These are phyloP conservation scores for Bondarzewia mesenterica DNA, from an alignment of 1,284 basidiomycete species.

Conservation along the genomic window DNA sequence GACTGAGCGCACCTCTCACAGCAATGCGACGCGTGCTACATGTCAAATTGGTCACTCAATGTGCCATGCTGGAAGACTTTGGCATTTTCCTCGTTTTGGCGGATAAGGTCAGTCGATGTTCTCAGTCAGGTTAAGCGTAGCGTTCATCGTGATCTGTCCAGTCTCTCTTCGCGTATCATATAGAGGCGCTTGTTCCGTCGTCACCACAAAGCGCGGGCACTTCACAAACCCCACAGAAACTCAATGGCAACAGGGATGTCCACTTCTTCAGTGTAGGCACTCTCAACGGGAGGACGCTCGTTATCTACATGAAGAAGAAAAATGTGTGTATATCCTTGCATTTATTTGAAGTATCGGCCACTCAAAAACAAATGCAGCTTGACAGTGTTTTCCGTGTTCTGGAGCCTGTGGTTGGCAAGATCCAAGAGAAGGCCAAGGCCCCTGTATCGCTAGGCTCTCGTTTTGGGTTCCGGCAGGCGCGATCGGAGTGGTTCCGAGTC, in stretches of 20 bases:
- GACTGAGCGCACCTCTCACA: slow-evolving; percentile 20
- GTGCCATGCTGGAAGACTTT: slow-evolving; percentile 91
- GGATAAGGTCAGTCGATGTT: slow-evolving; percentile 57
- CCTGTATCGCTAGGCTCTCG: slow-evolving; percentile 62
- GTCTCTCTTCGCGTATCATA: slow-evolving; percentile 84
- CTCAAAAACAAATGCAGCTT: slow-evolving; percentile 30
- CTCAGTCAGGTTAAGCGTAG: not conserved
- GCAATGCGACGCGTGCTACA: slow-evolving; percentile 87
- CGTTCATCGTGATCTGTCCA: slow-evolving; percentile 16
- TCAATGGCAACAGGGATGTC: slow-evolving; percentile 86
- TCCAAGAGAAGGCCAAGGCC: slow-evolving; percentile 66
- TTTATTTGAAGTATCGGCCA: not conserved
- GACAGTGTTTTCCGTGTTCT: slow-evolving; percentile 92
- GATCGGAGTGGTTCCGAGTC: slow-evolving; percentile 87
- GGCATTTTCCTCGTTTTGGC: slow-evolving; percentile 93
- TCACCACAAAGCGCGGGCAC: slow-evolving; percentile 55
- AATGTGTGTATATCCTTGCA: slow-evolving; percentile 47
- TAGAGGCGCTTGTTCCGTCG: slow-evolving; percentile 92
- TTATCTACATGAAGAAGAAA: slow-evolving; percentile 95
- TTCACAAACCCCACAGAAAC: slow-evolving; percentile 74
- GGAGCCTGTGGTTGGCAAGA: slow-evolving; percentile 84
- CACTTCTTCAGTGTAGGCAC: slow-evolving; percentile 92
- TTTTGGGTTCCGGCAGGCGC: slow-evolving; percentile 67
- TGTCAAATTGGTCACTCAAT: slow-evolving; percentile 86
- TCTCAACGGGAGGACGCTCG: slow-evolving; percentile 75